phyloP scores from a whole-genome alignment of 441 rosid species.

The Pelargonium myrrhifolium region DNA sequence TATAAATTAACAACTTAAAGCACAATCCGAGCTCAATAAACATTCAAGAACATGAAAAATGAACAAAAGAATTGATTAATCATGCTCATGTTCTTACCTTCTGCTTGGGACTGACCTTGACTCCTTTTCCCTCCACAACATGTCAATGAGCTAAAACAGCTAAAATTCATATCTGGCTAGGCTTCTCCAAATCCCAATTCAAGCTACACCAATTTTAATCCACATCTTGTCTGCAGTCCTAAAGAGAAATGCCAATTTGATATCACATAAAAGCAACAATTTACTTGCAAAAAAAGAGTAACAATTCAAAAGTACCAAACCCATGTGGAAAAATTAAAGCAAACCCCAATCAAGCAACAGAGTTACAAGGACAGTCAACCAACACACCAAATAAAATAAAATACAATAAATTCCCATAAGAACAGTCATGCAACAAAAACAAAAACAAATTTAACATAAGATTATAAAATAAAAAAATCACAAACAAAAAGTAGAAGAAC shows the following conservation, averaged over 20 bases:
- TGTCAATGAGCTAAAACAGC: constrained; percentile 42
- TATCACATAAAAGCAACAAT: background rate
- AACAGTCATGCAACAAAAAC: background rate
- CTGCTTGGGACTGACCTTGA: constrained; percentile 29
- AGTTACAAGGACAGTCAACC: background rate
- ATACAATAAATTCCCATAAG: background rate
- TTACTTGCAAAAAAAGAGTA: too few species aligned
- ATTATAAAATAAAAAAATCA: background rate
- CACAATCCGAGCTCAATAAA: background rate
- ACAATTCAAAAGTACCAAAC: background rate
- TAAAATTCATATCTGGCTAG: constrained; percentile 41
- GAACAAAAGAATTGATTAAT: constrained; percentile 10
- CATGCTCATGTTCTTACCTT: constrained; percentile 39
- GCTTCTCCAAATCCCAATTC: constrained; percentile 6
- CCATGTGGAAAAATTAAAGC: background rate
- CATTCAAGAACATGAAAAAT: constrained; percentile 6
- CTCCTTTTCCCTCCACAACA: constrained; percentile 32
- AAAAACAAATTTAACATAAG: background rate
- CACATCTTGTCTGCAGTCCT: constrained; percentile 20
- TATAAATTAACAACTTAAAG: background rate
- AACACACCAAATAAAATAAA: background rate
- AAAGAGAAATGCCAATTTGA: constrained; percentile 5
- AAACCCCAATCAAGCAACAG: background rate
- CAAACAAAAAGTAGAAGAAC: background rate
- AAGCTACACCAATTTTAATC: constrained; percentile 15